phyloP scores from a whole-genome alignment of 495 filamentous ascomycete species.

The Aspergillus steynii region DNA sequence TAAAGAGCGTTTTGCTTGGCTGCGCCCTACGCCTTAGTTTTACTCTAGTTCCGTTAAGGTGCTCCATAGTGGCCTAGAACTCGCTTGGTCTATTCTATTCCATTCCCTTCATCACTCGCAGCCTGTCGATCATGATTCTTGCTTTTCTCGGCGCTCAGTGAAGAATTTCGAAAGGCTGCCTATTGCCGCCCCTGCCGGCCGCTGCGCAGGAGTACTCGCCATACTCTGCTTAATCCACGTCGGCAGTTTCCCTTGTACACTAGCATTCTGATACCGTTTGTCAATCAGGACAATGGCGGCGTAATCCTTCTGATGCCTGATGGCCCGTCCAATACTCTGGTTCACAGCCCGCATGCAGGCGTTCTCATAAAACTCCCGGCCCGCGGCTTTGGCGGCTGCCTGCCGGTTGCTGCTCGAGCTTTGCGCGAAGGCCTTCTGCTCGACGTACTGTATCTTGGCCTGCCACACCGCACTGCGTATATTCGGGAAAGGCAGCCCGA shows the following conservation, averaged over 20 bases:
- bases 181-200: constrained; percentile 30
- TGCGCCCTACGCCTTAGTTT: not conserved
- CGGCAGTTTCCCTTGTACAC: constrained; percentile 78
- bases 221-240: constrained; percentile 73
- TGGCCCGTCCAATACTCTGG: constrained; percentile 91
- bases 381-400: constrained; percentile 59
- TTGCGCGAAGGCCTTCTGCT: constrained; percentile 59
- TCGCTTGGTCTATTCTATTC: too few relatives aligned
- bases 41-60: not conserved
- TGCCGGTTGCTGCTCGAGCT: constrained; percentile 36
- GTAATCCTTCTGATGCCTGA: constrained; percentile 85
- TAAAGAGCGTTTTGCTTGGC: not conserved
- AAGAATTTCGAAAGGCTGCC: constrained; percentile 42
- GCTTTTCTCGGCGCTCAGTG: constrained; percentile 12
- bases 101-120: not conserved
- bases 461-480: constrained; percentile 88
- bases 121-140: not conserved
- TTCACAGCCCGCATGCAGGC: constrained; percentile 96
- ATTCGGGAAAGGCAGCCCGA: constrained; percentile 93
- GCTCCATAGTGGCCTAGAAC: not conserved
- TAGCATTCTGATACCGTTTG: constrained; percentile 64
- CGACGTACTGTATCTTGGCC: constrained; percentile 84
- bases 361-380: constrained; percentile 89
- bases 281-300: constrained; percentile 88
- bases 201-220: constrained; percentile 19